phyloP scores from a whole-genome alignment of 2,329 filamentous ascomycete genomes.

The Venturia carpophila region DNA sequence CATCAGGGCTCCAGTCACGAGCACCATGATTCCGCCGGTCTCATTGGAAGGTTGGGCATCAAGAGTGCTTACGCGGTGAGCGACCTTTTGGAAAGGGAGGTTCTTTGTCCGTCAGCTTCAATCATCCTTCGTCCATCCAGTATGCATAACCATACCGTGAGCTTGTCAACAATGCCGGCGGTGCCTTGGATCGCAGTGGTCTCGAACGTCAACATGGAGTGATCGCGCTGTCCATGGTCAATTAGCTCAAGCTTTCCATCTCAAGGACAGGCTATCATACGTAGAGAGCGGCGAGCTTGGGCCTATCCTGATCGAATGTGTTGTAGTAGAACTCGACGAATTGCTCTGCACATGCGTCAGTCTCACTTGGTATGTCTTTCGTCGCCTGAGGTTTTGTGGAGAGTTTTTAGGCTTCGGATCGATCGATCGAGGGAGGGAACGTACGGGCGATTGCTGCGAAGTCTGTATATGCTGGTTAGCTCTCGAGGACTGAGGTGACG shows the following conservation, averaged over 20 bases:
- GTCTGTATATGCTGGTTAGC: not conserved
- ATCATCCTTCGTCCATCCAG: not conserved
- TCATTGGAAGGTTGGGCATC: slow-evolving; percentile 73
- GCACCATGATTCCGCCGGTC: slow-evolving; percentile 66
- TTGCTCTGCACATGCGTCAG: slow-evolving; percentile 51
- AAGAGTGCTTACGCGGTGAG: slow-evolving; percentile 67
- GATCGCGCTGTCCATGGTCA: slow-evolving; percentile 51
- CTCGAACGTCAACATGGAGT: slow-evolving; percentile 95
- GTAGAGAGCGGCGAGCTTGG: slow-evolving; percentile 63
- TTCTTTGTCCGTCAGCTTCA: slow-evolving; percentile 42
- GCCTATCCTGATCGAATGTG: slow-evolving; percentile 70
- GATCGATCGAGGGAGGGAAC: not conserved
- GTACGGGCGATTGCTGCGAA: slow-evolving; percentile 14
- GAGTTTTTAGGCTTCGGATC: not conserved
- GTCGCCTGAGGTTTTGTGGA: not conserved
- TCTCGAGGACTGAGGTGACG: not conserved
- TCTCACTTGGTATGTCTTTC: not conserved
- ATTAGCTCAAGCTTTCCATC: slow-evolving; percentile 14
- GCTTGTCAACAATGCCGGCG: slow-evolving; percentile 66
- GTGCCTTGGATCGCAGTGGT: slow-evolving; percentile 57
- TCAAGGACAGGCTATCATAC: slow-evolving; percentile 46
- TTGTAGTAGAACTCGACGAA: slow-evolving; percentile 90
- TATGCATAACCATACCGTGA: slow-evolving; percentile 51
- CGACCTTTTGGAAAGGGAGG: slow-evolving; percentile 74
- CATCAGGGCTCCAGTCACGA: slow-evolving; percentile 79